phyloP scores from a whole-genome alignment of 768 basidiomycete genomes.

The Tricholoma terreum region DNA sequence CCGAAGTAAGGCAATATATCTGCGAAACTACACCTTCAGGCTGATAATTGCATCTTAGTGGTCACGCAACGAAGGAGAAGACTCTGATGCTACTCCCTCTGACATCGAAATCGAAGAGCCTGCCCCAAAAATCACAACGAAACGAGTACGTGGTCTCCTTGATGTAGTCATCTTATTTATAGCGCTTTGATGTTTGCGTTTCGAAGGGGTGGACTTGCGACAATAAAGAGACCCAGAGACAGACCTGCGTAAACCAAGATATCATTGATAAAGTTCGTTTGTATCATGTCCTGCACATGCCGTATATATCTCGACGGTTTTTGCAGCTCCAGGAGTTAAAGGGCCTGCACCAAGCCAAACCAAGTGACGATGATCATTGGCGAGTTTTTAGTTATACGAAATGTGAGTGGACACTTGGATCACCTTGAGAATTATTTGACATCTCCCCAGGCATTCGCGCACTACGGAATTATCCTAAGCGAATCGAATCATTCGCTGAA shows the following conservation, averaged over 20 bases:
- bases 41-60: constrained; percentile 22
- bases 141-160: constrained; percentile 23
- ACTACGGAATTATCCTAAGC: constrained; percentile 51
- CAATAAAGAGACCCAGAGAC: constrained; percentile 33
- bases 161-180: neutral
- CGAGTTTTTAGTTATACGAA: constrained; percentile 62
- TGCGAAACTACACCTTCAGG: neutral
- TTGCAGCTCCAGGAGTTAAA: constrained; percentile 65
- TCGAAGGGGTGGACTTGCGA: constrained; percentile 69
- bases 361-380: constrained; percentile 63
- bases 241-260: constrained; percentile 60
- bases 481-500: constrained; percentile 56
- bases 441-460: constrained; percentile 51
- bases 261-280: constrained; percentile 64
- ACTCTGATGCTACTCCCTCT: constrained; percentile 23
- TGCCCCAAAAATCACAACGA: constrained; percentile 19
- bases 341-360: constrained; percentile 60
- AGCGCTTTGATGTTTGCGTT: neutral
- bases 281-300: neutral
- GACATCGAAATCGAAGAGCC: constrained; percentile 18
- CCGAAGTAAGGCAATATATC: constrained; percentile 30
- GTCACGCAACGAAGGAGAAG: constrained; percentile 34
- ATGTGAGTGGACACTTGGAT: constrained; percentile 40
- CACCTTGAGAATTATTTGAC: neutral
- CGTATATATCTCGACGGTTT: neutral